Evolutionary conservation across 129 eudicot genomes (phyloP).

Genomic region (Helichrysum umbraculigerum): DNA sequence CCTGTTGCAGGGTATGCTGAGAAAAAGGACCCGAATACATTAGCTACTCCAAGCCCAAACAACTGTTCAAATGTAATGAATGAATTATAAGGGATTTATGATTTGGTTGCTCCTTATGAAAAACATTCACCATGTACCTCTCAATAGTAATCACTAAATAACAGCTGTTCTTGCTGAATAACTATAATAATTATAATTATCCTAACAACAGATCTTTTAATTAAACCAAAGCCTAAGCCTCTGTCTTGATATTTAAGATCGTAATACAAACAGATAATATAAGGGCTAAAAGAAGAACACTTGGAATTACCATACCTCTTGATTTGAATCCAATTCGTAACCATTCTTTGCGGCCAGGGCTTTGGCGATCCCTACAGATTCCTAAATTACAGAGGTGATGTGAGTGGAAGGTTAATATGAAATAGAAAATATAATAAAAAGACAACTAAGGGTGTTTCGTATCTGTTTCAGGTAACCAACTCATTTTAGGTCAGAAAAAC

Average conservation of each 20-base stretch:
- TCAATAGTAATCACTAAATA: constrained; percentile 15
- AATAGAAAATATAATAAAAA: not conserved
- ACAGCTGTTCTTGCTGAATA: not conserved
- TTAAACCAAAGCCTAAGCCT: not conserved
- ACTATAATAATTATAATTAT: not conserved
- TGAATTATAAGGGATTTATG: constrained; percentile 8
- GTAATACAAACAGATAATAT: not conserved
- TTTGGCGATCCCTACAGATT: constrained; percentile 99
- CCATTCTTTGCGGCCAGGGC: constrained; percentile 99
- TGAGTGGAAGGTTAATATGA: constrained; percentile 4
- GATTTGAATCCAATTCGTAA: constrained; percentile 95
- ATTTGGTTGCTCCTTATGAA: constrained; percentile 6
- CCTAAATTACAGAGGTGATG: constrained; percentile 41
- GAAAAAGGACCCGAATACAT: constrained; percentile 82
- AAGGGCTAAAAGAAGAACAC: not conserved
- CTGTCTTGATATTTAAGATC: not conserved
- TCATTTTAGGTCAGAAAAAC: not conserved
- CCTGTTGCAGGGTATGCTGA: constrained; percentile 96
- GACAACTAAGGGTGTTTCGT: no score
- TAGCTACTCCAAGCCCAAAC: constrained; percentile 98
- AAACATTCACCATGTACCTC: not conserved
- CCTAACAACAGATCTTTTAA: not conserved
- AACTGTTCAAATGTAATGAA: constrained; percentile 50
- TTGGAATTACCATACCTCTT: constrained; percentile 61
- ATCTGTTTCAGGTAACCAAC: not conserved